These are phyloP conservation scores for Lachancea sp. DNA, from an alignment of 805 yeast genomes.

Conservation along the genomic window DNA sequence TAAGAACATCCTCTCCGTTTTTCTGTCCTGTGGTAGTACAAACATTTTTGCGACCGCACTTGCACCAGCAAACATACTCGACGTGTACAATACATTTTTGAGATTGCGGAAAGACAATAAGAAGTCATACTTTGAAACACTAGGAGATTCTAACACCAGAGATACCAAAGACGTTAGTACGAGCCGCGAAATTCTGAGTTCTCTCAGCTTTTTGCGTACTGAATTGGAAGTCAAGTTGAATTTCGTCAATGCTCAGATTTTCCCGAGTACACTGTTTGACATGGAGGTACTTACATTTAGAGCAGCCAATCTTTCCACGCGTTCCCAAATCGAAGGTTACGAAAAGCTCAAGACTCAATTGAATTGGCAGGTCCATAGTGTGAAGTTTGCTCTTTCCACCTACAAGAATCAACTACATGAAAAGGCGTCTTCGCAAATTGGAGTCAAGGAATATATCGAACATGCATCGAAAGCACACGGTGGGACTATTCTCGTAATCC, in stretches of 20 bases:
- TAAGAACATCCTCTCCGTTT: slow-evolving; percentile 57
- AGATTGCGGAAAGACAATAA: slow-evolving; percentile 70
- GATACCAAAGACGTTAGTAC: slow-evolving; percentile 21
- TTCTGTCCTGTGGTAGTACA: slow-evolving; percentile 43
- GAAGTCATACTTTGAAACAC: slow-evolving; percentile 67
- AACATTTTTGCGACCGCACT: slow-evolving; percentile 71
- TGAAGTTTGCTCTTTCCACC: slow-evolving; percentile 60
- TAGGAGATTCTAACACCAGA: slow-evolving; percentile 48
- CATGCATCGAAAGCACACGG: slow-evolving; percentile 60
- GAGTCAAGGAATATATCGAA: slow-evolving; percentile 49
- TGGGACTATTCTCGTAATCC: slow-evolving; percentile 74
- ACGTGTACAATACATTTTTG: slow-evolving; percentile 62
- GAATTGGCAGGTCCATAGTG: slow-evolving; percentile 53
- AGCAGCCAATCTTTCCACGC: slow-evolving; percentile 50
- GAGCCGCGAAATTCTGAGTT: slow-evolving; percentile 28
- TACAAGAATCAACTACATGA: slow-evolving; percentile 47
- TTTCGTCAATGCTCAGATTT: slow-evolving; percentile 53
- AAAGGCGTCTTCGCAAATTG: slow-evolving; percentile 38
- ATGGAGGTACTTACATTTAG: slow-evolving; percentile 62
- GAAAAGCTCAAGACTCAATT: slow-evolving; percentile 46
- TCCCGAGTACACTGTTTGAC: slow-evolving; percentile 79
- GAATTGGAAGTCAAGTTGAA: slow-evolving; percentile 59
- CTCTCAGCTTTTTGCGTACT: slow-evolving; percentile 46
- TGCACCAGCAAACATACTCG: slow-evolving; percentile 76
- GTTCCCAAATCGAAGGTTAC: slow-evolving; percentile 37